Conservation (phyloP, 805 yeast species). For the Candida chilensis region DNA sequence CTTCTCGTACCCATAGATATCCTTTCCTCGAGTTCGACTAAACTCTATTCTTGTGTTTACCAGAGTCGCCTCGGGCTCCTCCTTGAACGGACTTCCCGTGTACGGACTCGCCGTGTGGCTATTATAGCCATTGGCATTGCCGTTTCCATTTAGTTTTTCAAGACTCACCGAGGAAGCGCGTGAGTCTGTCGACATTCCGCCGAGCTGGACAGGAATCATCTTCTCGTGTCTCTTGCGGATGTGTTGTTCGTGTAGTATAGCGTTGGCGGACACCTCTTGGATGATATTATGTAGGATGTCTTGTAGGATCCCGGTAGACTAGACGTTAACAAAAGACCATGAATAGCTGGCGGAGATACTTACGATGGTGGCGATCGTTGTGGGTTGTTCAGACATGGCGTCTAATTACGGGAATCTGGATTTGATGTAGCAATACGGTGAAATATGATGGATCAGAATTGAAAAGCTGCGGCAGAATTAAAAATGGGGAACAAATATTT, state of each 20-base stretch:
- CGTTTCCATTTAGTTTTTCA: too few relatives aligned
- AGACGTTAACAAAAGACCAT: neutral
- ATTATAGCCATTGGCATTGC: neutral
- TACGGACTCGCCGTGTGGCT: conserved; percentile 13
- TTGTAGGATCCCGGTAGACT: conserved; percentile 1
- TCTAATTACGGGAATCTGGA: too few relatives aligned
- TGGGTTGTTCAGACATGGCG: conserved; percentile 4
- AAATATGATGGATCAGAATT: too few relatives aligned
- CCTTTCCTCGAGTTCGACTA: conserved; percentile 14
- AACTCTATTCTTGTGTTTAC: conserved; percentile 6
- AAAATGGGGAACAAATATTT: too few relatives aligned
- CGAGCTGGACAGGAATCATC: too few relatives aligned
- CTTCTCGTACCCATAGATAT: conserved; percentile 44
- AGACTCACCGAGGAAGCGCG: too few relatives aligned
- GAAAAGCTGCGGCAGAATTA: too few relatives aligned
- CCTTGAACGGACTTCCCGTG: conserved; percentile 10
- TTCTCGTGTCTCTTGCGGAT: conserved; percentile 14
- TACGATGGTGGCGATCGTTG: conserved; percentile 6
- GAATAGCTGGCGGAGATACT: too few relatives aligned
- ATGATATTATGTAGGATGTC: conserved; percentile 23
- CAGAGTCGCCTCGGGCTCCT: conserved; percentile 6
- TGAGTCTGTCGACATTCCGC: too few relatives aligned
- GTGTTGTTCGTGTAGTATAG: neutral
- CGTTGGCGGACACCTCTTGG: conserved; percentile 4
- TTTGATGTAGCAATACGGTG: too few relatives aligned